These are phyloP conservation scores for Fonsecaea multimorphosa DNA, from an alignment of 2,329 filamentous ascomycete species.

Conservation along the genomic window DNA sequence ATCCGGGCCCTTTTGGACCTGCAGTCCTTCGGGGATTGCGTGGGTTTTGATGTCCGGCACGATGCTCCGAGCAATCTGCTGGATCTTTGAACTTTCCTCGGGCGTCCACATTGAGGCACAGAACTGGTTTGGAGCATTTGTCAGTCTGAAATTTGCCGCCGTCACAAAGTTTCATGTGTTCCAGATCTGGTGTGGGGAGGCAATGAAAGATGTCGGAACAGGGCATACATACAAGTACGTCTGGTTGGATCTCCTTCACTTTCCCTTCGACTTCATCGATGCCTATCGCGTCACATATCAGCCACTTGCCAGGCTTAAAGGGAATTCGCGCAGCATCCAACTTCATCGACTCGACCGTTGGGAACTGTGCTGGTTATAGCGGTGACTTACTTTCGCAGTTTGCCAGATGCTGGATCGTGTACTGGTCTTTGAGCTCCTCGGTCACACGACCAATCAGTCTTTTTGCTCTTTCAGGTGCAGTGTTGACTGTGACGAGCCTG, in stretches of 20 bases:
- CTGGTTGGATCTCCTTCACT: constrained; percentile 59
- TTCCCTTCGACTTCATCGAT: constrained; percentile 63
- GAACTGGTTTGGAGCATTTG: constrained; percentile 54
- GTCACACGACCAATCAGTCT: constrained; percentile 66
- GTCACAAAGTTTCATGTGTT: neutral
- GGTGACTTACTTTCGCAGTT: constrained; percentile 64
- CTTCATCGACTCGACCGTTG: neutral
- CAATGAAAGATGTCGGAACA: constrained; percentile 33
- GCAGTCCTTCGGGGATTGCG: constrained; percentile 51
- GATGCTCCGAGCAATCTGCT: constrained; percentile 46
- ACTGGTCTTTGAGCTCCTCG: constrained; percentile 66
- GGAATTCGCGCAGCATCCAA: neutral
- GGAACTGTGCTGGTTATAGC: neutral
- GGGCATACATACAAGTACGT: constrained; percentile 64
- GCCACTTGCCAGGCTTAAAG: neutral
- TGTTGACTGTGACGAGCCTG: constrained; percentile 71
- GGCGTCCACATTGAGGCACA: constrained; percentile 66
- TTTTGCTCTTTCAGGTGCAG: constrained; percentile 68
- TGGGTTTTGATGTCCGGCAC: constrained; percentile 51
- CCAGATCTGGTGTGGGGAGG: constrained; percentile 17
- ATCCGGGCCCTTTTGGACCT: constrained; percentile 52
- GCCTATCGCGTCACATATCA: constrained; percentile 42
- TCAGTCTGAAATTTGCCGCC: neutral
- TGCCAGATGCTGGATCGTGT: constrained; percentile 66
- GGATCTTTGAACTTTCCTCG: constrained; percentile 48